Base-by-base conservation (phyloP, 176 grass and related monocot genomes). In the Aegilops sharonensis region DNA sequence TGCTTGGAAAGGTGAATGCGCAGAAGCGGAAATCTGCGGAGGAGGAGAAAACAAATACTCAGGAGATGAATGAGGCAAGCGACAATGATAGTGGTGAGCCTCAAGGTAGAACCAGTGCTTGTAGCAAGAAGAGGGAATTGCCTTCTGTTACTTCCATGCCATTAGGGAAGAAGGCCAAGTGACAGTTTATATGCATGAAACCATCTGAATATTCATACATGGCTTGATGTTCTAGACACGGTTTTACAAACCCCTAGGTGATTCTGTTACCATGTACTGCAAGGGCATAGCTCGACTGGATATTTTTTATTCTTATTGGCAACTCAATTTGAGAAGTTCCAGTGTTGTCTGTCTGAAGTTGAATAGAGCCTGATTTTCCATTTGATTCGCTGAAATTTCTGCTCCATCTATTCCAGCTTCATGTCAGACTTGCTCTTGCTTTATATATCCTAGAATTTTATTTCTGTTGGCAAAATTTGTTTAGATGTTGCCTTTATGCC, bases 21-120 rank as follows among this genome's bases (percentile, higher is more conserved):
- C 94, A 94, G 40, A 98, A 87, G 89, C 92, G 89, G 40, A 88
- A 14, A 31, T 90, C 81, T 6, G 81, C 73, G 52, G 90, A 91
- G 78, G 81, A 88, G 59, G 91, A 91, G 32, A 92, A 89, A 45
- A 77, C 21, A 79, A 84, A 15, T 34, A 34, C 74, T 39, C 42
- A 77, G 81, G 88, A 93, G 15, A 75, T 42, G 15, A 86, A 89
- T 84, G 84, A 89, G 47, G 0, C 20, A 23, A 87, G 63, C 31
- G 88, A 95, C 20, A 88, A 88, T 50, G 95, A 97, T 54, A 69
- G 68, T 1, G 86, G 48, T 67, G 93, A 95, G 74, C 35, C 93
- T 76, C 91, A 95, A 82, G 93, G 95, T 78, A 97, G 92, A 91
- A 97, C 88, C 65, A 81, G 74, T 84, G 93, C 89, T 64, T 93